Percentiles rank a stretch among this genome's conserved stretches.
Evolutionary conservation across 2,329 filamentous ascomycete species (phyloP).

Genomic region (Hawksworthiomyces lignivorus): DNA sequence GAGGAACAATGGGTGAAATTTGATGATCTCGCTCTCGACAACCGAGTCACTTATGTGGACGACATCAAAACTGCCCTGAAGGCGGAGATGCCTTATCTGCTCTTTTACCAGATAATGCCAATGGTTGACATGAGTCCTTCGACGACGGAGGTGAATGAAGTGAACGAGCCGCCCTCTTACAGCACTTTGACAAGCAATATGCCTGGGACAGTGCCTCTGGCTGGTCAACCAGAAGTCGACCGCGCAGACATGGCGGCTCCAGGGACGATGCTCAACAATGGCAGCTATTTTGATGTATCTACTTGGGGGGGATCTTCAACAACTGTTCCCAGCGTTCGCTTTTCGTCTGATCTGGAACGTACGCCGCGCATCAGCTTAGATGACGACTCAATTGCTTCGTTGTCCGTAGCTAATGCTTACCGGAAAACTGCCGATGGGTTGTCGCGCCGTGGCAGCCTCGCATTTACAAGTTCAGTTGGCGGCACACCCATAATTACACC

Average conservation of each 20-base stretch:
- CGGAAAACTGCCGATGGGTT: conserved; percentile 19
- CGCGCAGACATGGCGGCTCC: conserved; percentile 4
- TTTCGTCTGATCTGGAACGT: conserved; percentile 48
- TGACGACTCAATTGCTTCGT: conserved; percentile 26
- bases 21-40: conserved; percentile 66
- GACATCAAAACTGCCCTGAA: conserved; percentile 69
- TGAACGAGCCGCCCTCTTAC: conserved; percentile 52
- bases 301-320: conserved; percentile 24
- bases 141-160: conserved; percentile 39
- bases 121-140: conserved; percentile 59
- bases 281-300: conserved; percentile 38
- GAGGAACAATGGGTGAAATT: conserved; percentile 83
- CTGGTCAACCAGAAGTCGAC: conserved; percentile 8
- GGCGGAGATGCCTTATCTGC: conserved; percentile 84
- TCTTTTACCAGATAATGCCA: conserved; percentile 92
- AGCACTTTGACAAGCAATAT: conserved; percentile 40
- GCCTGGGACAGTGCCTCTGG: conserved; percentile 22
- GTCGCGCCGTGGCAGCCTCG: conserved; percentile 44
- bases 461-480: conserved; percentile 35
- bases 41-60: conserved; percentile 68
- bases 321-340: conserved; percentile 43
- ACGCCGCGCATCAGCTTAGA: conserved; percentile 40
- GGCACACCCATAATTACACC: conserved; percentile 31
- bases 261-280: conserved; percentile 22
- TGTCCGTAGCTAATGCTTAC: conserved; percentile 17